A percentile compares a stretch with the other conserved stretches of the same genome.
phyloP scores from a whole-genome alignment of 2,329 filamentous ascomycete genomes.

The Phaeosphaeria sp. region DNA sequence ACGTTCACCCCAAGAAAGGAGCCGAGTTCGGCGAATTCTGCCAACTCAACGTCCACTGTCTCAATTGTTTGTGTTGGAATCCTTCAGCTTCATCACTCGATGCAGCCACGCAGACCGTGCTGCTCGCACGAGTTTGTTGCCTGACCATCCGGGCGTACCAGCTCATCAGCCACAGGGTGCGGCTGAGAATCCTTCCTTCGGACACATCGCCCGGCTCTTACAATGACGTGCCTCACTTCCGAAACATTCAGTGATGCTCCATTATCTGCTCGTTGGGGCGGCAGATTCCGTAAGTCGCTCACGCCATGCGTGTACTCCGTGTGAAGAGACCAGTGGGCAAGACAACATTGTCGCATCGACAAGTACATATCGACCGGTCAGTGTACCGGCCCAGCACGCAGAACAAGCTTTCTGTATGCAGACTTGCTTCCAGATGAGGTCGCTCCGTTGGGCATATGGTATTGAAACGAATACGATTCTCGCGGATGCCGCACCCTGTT shows the following conservation, averaged over 20 bases:
- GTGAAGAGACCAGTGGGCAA: too few relatives aligned
- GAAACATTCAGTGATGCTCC: not conserved
- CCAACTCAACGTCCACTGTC: not conserved
- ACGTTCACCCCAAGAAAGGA: not conserved
- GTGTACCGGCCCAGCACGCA: not conserved
- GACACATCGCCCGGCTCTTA: not conserved
- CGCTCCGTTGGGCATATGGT: not conserved
- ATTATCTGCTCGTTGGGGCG: not conserved
- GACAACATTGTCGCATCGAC: too few relatives aligned
- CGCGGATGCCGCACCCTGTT: not conserved
- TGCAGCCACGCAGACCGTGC: not conserved
- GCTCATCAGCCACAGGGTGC: not conserved
- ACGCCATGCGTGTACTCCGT: not conserved
- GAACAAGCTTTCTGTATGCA: not conserved
- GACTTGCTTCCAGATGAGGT: not conserved
- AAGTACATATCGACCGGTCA: conserved; percentile 7
- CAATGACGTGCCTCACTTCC: not conserved
- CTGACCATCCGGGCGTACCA: not conserved
- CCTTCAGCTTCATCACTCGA: not conserved
- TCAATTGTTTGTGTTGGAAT: not conserved
- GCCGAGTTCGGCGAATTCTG: not conserved
- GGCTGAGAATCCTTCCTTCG: not conserved
- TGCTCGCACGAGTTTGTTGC: not conserved
- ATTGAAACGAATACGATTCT: not conserved
- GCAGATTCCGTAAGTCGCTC: not conserved